Evolutionary conservation across 2,329 filamentous ascomycete genomes (phyloP).

Genomic region (Pseudogymnoascus destructans): DNA sequence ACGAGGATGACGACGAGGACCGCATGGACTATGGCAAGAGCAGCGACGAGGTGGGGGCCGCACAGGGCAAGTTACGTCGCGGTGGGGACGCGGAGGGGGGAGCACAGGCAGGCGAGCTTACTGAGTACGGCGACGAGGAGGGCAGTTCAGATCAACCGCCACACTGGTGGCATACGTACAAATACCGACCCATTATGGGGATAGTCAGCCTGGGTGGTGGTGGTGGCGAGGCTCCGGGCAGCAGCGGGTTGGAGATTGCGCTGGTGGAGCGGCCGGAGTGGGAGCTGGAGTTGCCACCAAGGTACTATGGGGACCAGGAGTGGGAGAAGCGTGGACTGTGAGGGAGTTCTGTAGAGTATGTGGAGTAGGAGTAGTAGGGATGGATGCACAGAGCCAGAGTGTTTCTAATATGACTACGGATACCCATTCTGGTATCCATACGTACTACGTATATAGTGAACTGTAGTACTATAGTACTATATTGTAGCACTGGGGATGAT

Average conservation of each 20-base stretch:
- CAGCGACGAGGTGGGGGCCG: conserved; percentile 19
- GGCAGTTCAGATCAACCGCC: conserved; percentile 12
- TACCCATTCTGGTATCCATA: background rate
- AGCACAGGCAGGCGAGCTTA: conserved; percentile 18
- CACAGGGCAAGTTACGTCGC: conserved; percentile 10
- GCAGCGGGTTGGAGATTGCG: conserved; percentile 55
- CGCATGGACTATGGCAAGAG: conserved; percentile 26
- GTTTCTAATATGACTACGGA: background rate
- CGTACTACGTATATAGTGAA: no score
- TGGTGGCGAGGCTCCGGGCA: conserved; percentile 22
- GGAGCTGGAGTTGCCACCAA: conserved; percentile 64
- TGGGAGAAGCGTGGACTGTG: conserved; percentile 28
- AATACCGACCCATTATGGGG: conserved; percentile 88
- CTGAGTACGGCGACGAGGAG: conserved; percentile 23
- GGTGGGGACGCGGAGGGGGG: conserved; percentile 12
- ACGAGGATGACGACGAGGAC: conserved; percentile 25
- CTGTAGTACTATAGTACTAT: background rate
- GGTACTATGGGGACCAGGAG: conserved; percentile 49
- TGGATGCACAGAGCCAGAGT: background rate
- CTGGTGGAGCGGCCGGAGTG: conserved; percentile 77
- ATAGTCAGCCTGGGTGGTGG: conserved; percentile 35
- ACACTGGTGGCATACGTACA: conserved; percentile 64
- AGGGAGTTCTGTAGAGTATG: background rate
- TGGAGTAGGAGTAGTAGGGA: background rate
- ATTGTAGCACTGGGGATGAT: background rate